Conservation (phyloP, 1,139 yeast species). For the Saccharomyces hybrid region DNA sequence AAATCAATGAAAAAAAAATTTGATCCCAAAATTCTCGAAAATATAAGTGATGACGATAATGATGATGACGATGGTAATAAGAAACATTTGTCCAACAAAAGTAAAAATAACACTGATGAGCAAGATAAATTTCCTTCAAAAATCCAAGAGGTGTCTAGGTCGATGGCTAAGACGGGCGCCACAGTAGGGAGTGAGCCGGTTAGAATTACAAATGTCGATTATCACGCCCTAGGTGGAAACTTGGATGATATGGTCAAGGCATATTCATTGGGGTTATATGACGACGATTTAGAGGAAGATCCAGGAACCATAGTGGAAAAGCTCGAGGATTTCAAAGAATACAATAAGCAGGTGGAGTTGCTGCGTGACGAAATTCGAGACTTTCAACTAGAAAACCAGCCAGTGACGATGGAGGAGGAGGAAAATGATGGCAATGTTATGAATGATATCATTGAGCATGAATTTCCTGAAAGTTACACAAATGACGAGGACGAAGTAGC, state of each 20-base stretch:
- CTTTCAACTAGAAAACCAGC: constrained; percentile 17
- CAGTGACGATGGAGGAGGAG: constrained; percentile 26
- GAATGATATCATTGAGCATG: constrained; percentile 36
- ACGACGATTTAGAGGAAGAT: constrained; percentile 46
- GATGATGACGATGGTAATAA: constrained; percentile 3
- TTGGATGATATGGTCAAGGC: constrained; percentile 55
- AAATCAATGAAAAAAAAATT: not conserved
- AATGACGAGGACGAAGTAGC: constrained; percentile 34
- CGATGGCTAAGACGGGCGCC: constrained; percentile 8
- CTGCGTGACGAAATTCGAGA: constrained; percentile 29
- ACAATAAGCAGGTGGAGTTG: constrained; percentile 43
- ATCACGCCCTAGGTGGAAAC: constrained; percentile 36
- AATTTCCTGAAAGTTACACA: constrained; percentile 31
- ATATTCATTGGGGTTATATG: constrained; percentile 51
- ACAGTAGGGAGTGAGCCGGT: constrained; percentile 8
- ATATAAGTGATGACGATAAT: constrained; percentile 2
- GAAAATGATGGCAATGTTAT: constrained; percentile 28
- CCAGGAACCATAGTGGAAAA: constrained; percentile 51
- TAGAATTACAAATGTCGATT: constrained; percentile 34
- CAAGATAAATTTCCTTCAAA: not conserved
- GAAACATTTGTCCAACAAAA: not conserved
- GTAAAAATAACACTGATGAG: not conserved
- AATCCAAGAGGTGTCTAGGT: constrained; percentile 12
- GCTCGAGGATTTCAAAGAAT: constrained; percentile 46
- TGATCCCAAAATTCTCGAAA: not conserved